Evolutionary conservation across 306 rosid genomes (phyloP), one percentile per base, ranked within the genome.

Genomic region (Gastrolobium villosum): DNA sequence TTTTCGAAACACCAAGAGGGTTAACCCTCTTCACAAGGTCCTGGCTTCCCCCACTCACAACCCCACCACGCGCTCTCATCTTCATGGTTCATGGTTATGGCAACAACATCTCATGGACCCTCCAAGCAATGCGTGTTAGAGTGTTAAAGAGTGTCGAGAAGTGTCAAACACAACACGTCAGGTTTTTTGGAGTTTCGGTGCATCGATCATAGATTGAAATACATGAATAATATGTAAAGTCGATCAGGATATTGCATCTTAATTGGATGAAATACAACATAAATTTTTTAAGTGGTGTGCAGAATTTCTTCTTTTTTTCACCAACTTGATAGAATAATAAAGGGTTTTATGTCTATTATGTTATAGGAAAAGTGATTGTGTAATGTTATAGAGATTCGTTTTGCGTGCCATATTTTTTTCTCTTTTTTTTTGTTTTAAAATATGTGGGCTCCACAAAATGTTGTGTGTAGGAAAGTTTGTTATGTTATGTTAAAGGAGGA

Each of bases 1-100:
- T 20, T 68, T 93, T 79, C 93, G 87, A 89, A 39, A 76, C 91
- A 0, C 88, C 91, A 2, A 55, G 89, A 52, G 91, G 91, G 50
- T 74, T 90, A 15, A 89, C 76, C 11, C 98, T 93, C 83, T 91
- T 91, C 94, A 93, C 89, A 4, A 75, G 96, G 5, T 90, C 89
- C n/a, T 93, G 98, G 98, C 92, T 90, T 4, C 98, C 95, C 5
- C 11, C 2, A 5, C 70, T 32, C 15, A 10, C 79, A n/a, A 36
- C 76, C 40, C 66, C 66, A 3, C 97, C 98, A 5, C 90, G 88
- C 2, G 97, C 78, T 63, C 70, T 89, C 60, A 52, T 95, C 86
- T 85, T 90, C 78, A 91, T 95, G 98, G 86, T 95, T 84, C 99
- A 92, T 63, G 98, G 99, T 79, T 95, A 95, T 53, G 99, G 97